Base-by-base conservation (phyloP, 225 moss, liverwort and hornwort species). In the Ulota crispa region DNA sequence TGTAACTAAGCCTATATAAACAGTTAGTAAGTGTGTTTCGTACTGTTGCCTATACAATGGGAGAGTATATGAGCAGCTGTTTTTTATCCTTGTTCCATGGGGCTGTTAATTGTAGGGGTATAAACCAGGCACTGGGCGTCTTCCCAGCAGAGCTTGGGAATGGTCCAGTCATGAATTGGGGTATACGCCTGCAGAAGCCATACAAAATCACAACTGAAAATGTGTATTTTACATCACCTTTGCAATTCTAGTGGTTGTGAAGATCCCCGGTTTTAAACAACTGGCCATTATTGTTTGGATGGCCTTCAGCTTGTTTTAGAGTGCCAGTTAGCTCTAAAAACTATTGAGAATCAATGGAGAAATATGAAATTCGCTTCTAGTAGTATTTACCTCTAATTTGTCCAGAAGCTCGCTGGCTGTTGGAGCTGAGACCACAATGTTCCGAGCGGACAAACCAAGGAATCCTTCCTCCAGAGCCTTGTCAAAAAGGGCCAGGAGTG, bases 351-450 rank as follows among this genome's bases (percentile, higher is more conserved):
- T 30, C 14, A 50, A 50, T 50, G 16, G 16, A 50, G 50, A 18
- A 50, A 18, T 0, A 16, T 15, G 50, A 50, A 50, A 4, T 50
- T 50, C 16, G 5, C 45, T 45, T 14, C 45, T 45, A 45, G 43
- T 39, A 39, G 39, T 73, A n/a, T n/a, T n/a, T n/a, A 93, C 96
- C 96, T 96, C 96, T 78, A 96, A 85, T 68, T 94, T 96, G 78
- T 94, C 96, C 63, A 96, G 93, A 31, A 96, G 93, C 82, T 96
- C 96, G 83, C 89, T 90, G 80, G 96, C 94, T 77, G 84, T 94
- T 23, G 94, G 93, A 63, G 96, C 93, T n/a, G 96, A 96, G 18
- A 96, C 84, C 66, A 96, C 83, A 26, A 96, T 96, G 43, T 73
- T 89, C 37, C 94, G 89, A 73, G 93, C 88, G 9, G 91, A 87